Conservation (phyloP, 495 filamentous ascomycete genomes). For the Daldinia decipiens region DNA sequence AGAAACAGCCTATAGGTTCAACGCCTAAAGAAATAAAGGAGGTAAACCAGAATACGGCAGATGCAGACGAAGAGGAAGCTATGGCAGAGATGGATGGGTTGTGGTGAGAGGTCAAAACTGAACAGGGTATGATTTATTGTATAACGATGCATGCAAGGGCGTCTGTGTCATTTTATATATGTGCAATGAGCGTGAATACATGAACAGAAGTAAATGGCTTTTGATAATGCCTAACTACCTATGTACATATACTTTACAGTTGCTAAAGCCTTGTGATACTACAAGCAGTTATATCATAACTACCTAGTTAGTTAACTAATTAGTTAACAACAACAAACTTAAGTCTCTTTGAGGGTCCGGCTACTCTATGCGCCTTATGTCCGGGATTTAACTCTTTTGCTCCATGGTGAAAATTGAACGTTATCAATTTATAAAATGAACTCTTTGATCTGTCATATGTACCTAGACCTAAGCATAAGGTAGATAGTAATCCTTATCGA, state of each 20-base stretch:
- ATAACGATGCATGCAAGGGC: constrained; percentile 15
- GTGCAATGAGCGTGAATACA: background rate
- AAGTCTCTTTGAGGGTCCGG: no score
- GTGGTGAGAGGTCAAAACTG: constrained; percentile 56
- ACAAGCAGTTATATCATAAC: no score
- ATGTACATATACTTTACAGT: no score
- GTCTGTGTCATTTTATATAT: background rate
- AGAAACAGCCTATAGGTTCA: background rate
- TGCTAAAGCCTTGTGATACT: no score
- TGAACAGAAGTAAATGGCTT: background rate
- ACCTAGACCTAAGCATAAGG: no score
- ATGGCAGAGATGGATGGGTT: constrained; percentile 73
- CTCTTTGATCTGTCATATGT: no score
- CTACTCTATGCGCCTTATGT: no score
- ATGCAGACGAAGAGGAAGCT: constrained; percentile 70
- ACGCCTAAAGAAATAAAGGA: constrained; percentile 28
- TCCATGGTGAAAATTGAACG: no score
- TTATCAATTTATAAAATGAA: no score
- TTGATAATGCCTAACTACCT: background rate
- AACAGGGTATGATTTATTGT: constrained; percentile 6
- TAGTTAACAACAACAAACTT: no score
- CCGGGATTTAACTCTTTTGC: no score
- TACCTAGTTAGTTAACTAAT: no score
- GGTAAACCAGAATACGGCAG: constrained; percentile 40
- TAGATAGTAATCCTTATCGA: background rate